A percentile compares a stretch with the other conserved stretches of the same genome.
Evolutionary conservation across 441 rosid genomes (phyloP).

Genomic region (Erysimum cheiri): DNA sequence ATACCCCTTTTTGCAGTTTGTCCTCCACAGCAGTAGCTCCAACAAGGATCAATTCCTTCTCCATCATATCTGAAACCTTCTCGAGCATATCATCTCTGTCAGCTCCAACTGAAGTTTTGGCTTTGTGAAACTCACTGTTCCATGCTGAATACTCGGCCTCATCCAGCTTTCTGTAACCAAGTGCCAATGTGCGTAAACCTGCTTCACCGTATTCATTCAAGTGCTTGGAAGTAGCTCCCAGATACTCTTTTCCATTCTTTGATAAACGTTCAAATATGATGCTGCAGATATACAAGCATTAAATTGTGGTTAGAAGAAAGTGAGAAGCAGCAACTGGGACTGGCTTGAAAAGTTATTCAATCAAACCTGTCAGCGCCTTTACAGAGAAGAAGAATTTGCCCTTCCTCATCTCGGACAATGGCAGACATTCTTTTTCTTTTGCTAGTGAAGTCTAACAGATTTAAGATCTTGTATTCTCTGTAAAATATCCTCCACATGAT

Average conservation of each 20-base stretch:
- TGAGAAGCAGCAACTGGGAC: slow-evolving; percentile 5
- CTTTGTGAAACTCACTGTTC: slow-evolving; percentile 60
- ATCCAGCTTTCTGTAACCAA: slow-evolving; percentile 60
- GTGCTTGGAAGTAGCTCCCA: slow-evolving; percentile 58
- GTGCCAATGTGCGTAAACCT: slow-evolving; percentile 89
- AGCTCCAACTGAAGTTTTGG: slow-evolving; percentile 67
- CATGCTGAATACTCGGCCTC: slow-evolving; percentile 58
- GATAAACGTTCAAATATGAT: slow-evolving; percentile 74
- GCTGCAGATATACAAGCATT: slow-evolving; percentile 50
- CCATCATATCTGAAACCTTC: slow-evolving; percentile 68
- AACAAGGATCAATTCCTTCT: slow-evolving; percentile 66
- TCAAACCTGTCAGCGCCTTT: slow-evolving; percentile 94
- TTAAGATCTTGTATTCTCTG: slow-evolving; percentile 81
- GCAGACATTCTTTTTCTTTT: slow-evolving; percentile 89
- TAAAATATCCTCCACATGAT: slow-evolving; percentile 24
- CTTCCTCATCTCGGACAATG: slow-evolving; percentile 67
- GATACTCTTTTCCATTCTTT: slow-evolving; percentile 54
- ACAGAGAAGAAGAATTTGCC: slow-evolving; percentile 76
- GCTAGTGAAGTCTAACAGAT: slow-evolving; percentile 82
- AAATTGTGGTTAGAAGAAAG: slow-evolving; percentile 12
- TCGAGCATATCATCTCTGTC: slow-evolving; percentile 74
- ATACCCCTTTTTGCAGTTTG: slow-evolving; percentile 74
- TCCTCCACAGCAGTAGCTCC: slow-evolving; percentile 86
- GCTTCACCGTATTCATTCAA: slow-evolving; percentile 68
- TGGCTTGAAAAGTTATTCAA: slow-evolving; percentile 13